phyloP scores from a whole-genome alignment of 2,329 filamentous ascomycete species.

The Bipolaris oryzae region DNA sequence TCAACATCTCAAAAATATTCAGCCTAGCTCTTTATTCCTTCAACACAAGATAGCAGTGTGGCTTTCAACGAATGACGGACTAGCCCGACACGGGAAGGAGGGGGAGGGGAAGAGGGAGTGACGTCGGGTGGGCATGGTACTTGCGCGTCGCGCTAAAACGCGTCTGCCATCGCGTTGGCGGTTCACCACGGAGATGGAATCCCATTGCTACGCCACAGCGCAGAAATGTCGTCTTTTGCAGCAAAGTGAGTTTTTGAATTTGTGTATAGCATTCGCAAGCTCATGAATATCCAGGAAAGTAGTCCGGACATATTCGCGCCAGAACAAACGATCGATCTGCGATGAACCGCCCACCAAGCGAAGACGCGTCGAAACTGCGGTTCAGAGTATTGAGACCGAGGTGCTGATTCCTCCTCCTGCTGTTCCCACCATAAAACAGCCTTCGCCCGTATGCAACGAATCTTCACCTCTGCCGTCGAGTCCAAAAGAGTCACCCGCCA shows the following conservation, averaged over 20 bases:
- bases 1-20: background rate
- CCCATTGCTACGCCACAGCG: conserved; percentile 15
- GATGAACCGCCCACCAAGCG: conserved; percentile 46
- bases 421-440: background rate
- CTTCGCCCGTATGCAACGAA: conserved; percentile 15
- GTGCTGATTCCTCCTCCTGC: conserved; percentile 10
- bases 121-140: conserved; percentile 17
- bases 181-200: conserved; percentile 11
- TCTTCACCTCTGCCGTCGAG: conserved; percentile 36
- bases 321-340: conserved; percentile 35
- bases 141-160: conserved; percentile 36
- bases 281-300: conserved; percentile 36
- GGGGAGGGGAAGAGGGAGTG: conserved; percentile 6
- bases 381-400: conserved; percentile 13
- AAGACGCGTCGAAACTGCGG: conserved; percentile 39
- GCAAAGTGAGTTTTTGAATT: conserved; percentile 28
- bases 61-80: background rate
- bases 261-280: background rate
- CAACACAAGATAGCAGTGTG: background rate
- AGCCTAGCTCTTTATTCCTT: background rate
- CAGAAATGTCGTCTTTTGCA: conserved; percentile 31
- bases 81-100: background rate
- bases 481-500: conserved; percentile 39
- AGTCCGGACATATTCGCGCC: conserved; percentile 47
- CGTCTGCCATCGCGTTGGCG: conserved; percentile 22